A percentile compares a stretch with the other conserved stretches of the same genome.
Conservation (phyloP, 257 asterid genomes). For the Plantago ovata region DNA sequence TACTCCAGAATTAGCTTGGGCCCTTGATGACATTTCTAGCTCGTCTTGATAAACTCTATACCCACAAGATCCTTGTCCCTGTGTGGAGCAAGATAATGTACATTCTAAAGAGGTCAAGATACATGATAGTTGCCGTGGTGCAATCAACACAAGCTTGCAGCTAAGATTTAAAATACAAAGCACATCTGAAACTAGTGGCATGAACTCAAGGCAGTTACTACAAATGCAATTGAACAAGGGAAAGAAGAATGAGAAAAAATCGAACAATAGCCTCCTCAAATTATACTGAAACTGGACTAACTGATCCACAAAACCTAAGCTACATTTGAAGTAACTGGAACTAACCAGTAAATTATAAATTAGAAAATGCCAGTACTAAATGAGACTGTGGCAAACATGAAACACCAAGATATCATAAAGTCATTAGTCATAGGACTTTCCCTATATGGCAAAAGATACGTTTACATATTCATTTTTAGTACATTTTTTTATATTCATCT, state of each 20-base stretch:
- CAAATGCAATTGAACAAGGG: no score
- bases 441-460: no score
- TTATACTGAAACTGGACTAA: no score
- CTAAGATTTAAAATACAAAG: background rate
- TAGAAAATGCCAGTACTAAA: no score
- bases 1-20: slow-evolving; percentile 7
- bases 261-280: no score
- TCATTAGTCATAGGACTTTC: no score
- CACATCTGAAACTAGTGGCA: background rate
- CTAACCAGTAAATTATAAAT: background rate
- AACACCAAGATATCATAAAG: no score
- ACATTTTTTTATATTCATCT: no score
- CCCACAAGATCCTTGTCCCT: slow-evolving; percentile 66
- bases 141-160: background rate
- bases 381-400: no score
- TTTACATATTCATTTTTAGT: no score
- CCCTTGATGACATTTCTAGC: slow-evolving; percentile 12
- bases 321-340: background rate
- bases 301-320: background rate
- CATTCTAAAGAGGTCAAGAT: background rate
- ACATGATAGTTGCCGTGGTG: background rate
- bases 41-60: slow-evolving; percentile 44
- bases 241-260: no score
- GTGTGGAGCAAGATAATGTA: slow-evolving; percentile 4
- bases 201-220: background rate